Percentiles rank a stretch among this genome's conserved stretches.
These are phyloP conservation scores for Irpex lacteus DNA, from an alignment of 1,284 basidiomycete species.

Conservation along the genomic window DNA sequence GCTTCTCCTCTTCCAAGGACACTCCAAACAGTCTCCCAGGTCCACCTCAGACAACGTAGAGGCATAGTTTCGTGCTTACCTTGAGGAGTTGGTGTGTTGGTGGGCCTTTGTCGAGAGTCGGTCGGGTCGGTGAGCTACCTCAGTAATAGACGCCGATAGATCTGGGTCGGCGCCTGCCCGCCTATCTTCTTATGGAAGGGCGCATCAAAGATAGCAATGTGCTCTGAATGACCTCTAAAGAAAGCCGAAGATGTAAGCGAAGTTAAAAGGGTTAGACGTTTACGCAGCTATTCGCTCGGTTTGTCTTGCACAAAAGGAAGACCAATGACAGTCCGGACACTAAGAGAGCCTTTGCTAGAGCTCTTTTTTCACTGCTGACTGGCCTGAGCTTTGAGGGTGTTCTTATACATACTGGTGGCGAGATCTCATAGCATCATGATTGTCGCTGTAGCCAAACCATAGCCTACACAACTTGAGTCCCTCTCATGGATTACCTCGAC, in stretches of 20 bases:
- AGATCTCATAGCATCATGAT: too few species aligned
- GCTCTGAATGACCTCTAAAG: background rate
- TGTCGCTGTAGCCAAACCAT: too few species aligned
- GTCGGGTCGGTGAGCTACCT: background rate
- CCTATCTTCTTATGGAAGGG: background rate
- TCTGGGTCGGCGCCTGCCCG: background rate
- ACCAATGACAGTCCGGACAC: too few species aligned
- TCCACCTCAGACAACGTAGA: slow-evolving; percentile 12
- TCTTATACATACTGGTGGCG: too few species aligned
- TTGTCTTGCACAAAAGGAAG: too few species aligned
- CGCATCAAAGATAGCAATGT: background rate
- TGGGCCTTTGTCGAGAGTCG: slow-evolving; percentile 14
- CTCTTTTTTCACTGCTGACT: too few species aligned
- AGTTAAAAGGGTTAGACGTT: too few species aligned
- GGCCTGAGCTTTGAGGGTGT: too few species aligned
- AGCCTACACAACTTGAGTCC: background rate
- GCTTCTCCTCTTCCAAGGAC: slow-evolving; percentile 4
- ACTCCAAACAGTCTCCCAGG: slow-evolving; percentile 3
- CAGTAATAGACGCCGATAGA: background rate
- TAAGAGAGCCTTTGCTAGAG: too few species aligned
- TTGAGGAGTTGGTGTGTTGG: slow-evolving; percentile 43
- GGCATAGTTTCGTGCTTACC: slow-evolving; percentile 46
- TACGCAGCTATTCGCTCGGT: too few species aligned
- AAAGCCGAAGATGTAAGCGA: background rate
- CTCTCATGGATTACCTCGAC: background rate